Evolutionary conservation across 2,329 filamentous ascomycete species (phyloP), one percentile per base, ranked within the genome.

Genomic region (Leptographium flavum): DNA sequence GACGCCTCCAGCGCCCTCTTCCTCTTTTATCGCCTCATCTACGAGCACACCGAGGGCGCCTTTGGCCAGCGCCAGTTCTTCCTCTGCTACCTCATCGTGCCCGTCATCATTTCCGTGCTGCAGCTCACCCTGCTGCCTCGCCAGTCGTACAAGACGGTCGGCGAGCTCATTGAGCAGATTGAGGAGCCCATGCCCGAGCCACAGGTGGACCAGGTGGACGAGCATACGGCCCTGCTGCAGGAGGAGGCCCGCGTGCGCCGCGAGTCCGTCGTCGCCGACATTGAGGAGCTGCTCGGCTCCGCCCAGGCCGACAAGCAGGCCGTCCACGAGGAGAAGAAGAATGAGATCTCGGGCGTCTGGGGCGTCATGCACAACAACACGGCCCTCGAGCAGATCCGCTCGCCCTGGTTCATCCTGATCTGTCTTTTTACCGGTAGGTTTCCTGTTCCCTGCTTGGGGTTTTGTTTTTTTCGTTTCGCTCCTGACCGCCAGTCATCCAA

Each of bases 391-490:
- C 88, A 95, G 62, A 82, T 94, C 52, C 61, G 65, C 8, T 85
- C 81, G 3, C 81, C 81, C 0, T 94, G 87, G 87, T 94, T 92
- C 60, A 67, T 87, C 17, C 70, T 94, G 32, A 84, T 94, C 54
- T 83, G 84, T 5, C 62, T 87, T 19, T 90, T 94, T 59, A 94
- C 86, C 5, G 53, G 58, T 76, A 71, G 65, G 56, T 51, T 28
- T 36, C 8, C n/a, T 33, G 13, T 27, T 27, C 19, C 14, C 14
- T 23, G 19, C 15, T 15, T 21, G 21, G n/a, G n/a, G n/a, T n/a
- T 41, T 8, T 35, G 30, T 11, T 15, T 38, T 28, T 15, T 25
- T 6, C 31, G 19, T 19, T 30, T 27, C 31, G 25, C 30, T 25
- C n/a, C 21, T n/a, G n/a, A n/a, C n/a, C 13, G 17, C 23, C 55